Percentiles rank a stretch among this genome's conserved stretches.
These are phyloP conservation scores for Leccinum broughii DNA, from an alignment of 768 basidiomycete species.

Conservation along the genomic window DNA sequence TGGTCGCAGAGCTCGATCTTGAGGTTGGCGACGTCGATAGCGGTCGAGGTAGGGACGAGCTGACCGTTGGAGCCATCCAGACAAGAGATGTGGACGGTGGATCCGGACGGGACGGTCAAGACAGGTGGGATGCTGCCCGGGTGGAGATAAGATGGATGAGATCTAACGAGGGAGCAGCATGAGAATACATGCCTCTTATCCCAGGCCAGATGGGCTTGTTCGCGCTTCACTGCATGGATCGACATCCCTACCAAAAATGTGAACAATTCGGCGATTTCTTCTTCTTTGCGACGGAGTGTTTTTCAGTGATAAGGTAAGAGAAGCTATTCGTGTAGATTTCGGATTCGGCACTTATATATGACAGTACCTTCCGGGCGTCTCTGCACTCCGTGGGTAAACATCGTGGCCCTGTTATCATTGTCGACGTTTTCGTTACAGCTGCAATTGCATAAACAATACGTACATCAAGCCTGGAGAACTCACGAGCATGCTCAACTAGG, in stretches of 20 bases:
- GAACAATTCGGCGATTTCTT: neutral
- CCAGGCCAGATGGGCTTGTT: constrained; percentile 58
- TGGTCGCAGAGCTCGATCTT: constrained; percentile 52
- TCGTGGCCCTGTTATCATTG: neutral
- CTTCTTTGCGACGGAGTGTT: neutral
- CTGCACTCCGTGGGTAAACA: neutral
- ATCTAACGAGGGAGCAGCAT: neutral
- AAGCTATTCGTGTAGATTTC: too few relatives aligned
- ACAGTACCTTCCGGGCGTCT: too few relatives aligned
- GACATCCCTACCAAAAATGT: constrained; percentile 31
- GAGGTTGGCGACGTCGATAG: constrained; percentile 28
- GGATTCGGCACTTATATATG: too few relatives aligned
- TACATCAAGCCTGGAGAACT: too few relatives aligned
- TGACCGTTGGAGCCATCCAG: constrained; percentile 65
- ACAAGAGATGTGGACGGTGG: constrained; percentile 57
- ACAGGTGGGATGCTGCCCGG: constrained; percentile 50
- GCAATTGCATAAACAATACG: too few relatives aligned
- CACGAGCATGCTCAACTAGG: too few relatives aligned
- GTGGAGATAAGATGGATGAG: neutral
- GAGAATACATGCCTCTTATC: constrained; percentile 49
- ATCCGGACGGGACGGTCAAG: constrained; percentile 51
- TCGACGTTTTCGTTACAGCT: too few relatives aligned
- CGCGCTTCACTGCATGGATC: constrained; percentile 54
- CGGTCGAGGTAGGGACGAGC: constrained; percentile 45
- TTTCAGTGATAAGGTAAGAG: too few relatives aligned